Evolutionary conservation across 495 filamentous ascomycete genomes (phyloP).

Genomic region (Penicillium simplicissimum): DNA sequence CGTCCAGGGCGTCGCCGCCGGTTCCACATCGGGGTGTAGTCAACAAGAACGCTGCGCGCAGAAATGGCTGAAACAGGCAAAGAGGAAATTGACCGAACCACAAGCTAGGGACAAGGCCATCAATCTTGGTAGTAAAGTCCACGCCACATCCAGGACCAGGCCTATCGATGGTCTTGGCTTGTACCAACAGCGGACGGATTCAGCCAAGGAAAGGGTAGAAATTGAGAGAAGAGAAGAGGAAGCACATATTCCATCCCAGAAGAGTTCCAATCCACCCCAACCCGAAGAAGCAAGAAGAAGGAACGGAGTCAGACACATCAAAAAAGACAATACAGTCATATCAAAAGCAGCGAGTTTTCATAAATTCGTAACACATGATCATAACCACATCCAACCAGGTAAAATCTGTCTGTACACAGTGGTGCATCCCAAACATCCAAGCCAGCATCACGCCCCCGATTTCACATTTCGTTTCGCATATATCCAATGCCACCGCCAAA

Average conservation of each 20-base stretch:
- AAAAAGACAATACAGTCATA: constrained; percentile 5
- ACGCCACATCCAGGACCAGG: neutral
- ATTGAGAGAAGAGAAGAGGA: neutral
- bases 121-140: constrained; percentile 9
- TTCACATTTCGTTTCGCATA: neutral
- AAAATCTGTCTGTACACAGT: neutral
- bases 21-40: constrained; percentile 15
- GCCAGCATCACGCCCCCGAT: neutral
- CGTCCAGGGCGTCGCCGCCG: constrained; percentile 25
- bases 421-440: neutral
- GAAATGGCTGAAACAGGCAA: constrained; percentile 8
- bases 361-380: constrained; percentile 8
- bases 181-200: neutral
- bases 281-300: constrained; percentile 15
- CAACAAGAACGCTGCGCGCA: neutral
- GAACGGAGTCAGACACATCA: neutral
- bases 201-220: neutral
- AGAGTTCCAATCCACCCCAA: constrained; percentile 2
- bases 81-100: constrained; percentile 7
- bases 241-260: neutral
- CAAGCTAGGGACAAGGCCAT: neutral
- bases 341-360: constrained; percentile 9
- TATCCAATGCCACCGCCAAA: neutral
- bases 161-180: too few relatives aligned
- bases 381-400: neutral